Conservation (phyloP, 73 alveolate genomes). For the Paramecium pentaurelia region DNA sequence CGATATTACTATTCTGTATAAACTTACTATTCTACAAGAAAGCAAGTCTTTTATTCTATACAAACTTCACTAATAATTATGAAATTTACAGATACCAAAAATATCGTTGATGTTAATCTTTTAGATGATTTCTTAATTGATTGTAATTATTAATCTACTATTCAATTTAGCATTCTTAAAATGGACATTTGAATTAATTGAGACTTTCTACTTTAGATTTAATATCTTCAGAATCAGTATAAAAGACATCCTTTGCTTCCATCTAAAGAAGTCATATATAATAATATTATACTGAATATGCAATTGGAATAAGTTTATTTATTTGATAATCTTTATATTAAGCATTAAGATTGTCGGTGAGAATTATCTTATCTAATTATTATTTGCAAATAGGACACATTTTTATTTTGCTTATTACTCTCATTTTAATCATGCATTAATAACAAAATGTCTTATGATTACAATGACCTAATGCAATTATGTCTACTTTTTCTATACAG, state of each 20-base stretch:
- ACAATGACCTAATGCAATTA: slow-evolving; percentile 49
- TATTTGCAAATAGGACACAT: slow-evolving; percentile 49
- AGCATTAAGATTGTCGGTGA: slow-evolving; percentile 29
- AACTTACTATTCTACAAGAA: background rate
- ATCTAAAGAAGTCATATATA: background rate
- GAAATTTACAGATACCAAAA: background rate
- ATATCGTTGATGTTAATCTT: slow-evolving; percentile 32
- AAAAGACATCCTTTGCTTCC: slow-evolving; percentile 29
- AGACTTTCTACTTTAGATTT: background rate
- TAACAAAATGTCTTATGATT: slow-evolving; percentile 47
- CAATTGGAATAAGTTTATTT: background rate
- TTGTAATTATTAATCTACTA: background rate
- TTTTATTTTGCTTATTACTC: background rate
- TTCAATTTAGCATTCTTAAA: background rate
- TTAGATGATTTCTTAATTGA: slow-evolving; percentile 31
- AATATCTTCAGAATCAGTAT: slow-evolving; percentile 18
- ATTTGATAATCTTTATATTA: slow-evolving; percentile 8
- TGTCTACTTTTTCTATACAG: background rate
- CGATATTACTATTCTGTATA: slow-evolving; percentile 26
- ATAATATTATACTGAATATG: background rate
- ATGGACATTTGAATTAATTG: background rate
- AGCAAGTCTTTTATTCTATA: slow-evolving; percentile 34
- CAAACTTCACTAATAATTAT: slow-evolving; percentile 4
- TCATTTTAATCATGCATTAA: slow-evolving; percentile 23
- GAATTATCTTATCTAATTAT: background rate